Evolutionary conservation across 768 basidiomycete genomes (phyloP), one percentile per base, ranked within the genome.

Genomic region (Serendipita indica): DNA sequence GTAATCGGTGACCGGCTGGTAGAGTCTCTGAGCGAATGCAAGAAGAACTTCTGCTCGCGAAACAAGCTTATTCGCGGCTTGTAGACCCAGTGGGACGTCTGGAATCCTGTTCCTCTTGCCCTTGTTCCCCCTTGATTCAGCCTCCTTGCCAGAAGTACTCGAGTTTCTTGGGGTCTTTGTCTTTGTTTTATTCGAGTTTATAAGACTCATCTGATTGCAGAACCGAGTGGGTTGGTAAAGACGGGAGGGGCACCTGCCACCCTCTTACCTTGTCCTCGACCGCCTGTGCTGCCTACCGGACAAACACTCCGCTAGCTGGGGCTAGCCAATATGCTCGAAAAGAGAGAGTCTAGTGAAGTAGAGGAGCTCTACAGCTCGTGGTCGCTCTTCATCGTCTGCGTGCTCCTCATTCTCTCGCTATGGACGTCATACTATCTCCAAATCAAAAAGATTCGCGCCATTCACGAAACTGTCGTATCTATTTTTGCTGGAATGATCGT

Each of bases 381-480:
- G 87, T 89, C 88, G n/a, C 79, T 92, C 20, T 89, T 91, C 70
- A 84, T 92, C 57, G 89, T 91, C 64, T 89, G 89, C 74, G 70
- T 89, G 62, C 82, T 99, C 33, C 84, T 99, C 61, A 86, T 98
- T 58, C 75, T 96, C 62, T 96, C 94, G 5, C 79, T 99, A 60
- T 89, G 85, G 80, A 96, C 91, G 20, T 92, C 89, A 27, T 99
- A 99, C 74, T 98, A 97, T 67, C 82, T 99, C 3, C 93, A 98
- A 76, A 89, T 97, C 67, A 91, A 93, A 69, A 79, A 86, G 54
- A 99, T 99, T 72, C 82, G 92, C 59, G 86, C 89, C 16, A 80
- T 99, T 12, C 92, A 99, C 65, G 96, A 99, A 72, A 99, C 96
- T 0, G 75, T 97, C 30, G 88, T 99, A 18, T 87, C 93, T 20